Evolutionary conservation across 371 early-diverging fungal genomes (phyloP).

Genomic region (Mucor ambiguus): DNA sequence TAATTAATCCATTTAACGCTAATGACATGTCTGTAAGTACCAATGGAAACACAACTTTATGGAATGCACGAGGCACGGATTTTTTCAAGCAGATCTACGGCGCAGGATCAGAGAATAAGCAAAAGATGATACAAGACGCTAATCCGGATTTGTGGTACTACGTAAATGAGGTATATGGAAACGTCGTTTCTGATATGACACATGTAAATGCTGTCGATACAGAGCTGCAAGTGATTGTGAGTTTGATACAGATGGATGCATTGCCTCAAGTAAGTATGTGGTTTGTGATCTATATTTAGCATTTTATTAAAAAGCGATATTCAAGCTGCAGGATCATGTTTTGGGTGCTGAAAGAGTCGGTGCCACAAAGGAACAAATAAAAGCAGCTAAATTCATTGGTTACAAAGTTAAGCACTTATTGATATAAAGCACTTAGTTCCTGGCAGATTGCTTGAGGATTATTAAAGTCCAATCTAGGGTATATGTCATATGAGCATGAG

Average conservation of each 20-base stretch:
- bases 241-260: not conserved
- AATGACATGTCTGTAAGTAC: not conserved
- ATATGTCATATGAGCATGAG: not conserved
- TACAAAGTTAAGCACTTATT: not conserved
- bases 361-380: slow-evolving; percentile 10
- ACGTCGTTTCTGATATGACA: slow-evolving; percentile 8
- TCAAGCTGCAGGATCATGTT: slow-evolving; percentile 8
- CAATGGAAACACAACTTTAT: not conserved
- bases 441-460: slow-evolving; percentile 6
- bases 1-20: not conserved
- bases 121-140: not conserved
- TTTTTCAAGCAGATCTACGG: not conserved
- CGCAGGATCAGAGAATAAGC: not conserved
- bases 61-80: not conserved
- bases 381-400: slow-evolving; percentile 3
- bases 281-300: not conserved
- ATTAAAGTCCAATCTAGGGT: slow-evolving; percentile 11
- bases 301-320: not conserved
- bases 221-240: slow-evolving; percentile 7
- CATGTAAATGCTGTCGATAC: slow-evolving; percentile 1
- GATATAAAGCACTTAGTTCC: slow-evolving; percentile 1
- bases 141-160: slow-evolving; percentile 7
- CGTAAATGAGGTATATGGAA: slow-evolving; percentile 3
- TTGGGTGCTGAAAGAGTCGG: slow-evolving; percentile 6
- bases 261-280: not conserved